Percentiles rank a stretch among this genome's conserved stretches.
Evolutionary conservation across 73 alveolate genomes (phyloP).

Genomic region (Stentor roeselii): DNA sequence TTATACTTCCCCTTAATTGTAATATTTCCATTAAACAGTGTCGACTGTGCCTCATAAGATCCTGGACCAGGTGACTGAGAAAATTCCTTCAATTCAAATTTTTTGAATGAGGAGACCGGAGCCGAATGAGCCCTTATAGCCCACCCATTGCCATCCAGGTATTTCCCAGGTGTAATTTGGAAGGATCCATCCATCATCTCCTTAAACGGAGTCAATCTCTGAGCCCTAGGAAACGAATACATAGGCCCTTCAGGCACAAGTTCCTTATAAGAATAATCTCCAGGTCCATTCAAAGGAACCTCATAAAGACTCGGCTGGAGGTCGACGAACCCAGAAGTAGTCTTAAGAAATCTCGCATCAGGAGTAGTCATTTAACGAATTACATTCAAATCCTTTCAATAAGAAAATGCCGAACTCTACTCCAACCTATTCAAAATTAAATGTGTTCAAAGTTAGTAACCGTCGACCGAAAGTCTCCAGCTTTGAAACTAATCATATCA

Average conservation of each 20-base stretch:
- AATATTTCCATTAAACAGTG: not conserved
- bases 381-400: no score
- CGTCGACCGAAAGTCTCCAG: no score
- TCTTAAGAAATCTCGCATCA: not conserved
- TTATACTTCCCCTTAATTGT: not conserved
- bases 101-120: not conserved
- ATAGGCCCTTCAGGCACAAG: not conserved
- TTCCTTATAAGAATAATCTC: not conserved
- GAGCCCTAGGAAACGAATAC: not conserved
- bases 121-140: not conserved
- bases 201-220: not conserved
- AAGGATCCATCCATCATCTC: not conserved
- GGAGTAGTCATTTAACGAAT: not conserved
- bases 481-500: no score
- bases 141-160: not conserved
- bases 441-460: no score
- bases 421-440: no score
- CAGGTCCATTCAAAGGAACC: not conserved
- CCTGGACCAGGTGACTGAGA: constrained; percentile 4
- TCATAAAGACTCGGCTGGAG: not conserved
- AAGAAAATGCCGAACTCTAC: no score
- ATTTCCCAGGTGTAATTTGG: not conserved
- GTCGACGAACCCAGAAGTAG: not conserved
- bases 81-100: no score
- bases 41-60: not conserved